These are phyloP conservation scores for Euryodendron excelsum DNA, from an alignment of 148 eudicot species.

Conservation along the genomic window DNA sequence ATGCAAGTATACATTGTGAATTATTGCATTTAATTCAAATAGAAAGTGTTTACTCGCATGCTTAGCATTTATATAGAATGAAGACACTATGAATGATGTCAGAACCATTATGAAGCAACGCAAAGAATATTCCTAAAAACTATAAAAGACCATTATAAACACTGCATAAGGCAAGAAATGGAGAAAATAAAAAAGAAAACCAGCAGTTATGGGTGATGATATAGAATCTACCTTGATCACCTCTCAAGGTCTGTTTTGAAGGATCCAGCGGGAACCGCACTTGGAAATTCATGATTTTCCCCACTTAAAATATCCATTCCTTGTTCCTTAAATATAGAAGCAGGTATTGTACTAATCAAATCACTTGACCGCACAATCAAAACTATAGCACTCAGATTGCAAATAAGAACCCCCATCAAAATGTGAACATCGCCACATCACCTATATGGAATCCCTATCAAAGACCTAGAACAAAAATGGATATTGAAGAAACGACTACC, in stretches of 20 bases:
- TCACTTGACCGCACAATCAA: not conserved
- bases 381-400: not conserved
- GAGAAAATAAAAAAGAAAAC: not conserved
- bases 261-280: conserved; percentile 60
- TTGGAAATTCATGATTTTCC: conserved; percentile 44
- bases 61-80: not conserved
- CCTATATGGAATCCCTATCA: not conserved
- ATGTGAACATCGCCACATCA: conserved; percentile 1
- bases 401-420: not conserved
- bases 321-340: conserved; percentile 40
- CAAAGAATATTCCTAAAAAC: no score
- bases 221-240: conserved; percentile 28
- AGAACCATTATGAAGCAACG: not conserved
- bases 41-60: not conserved
- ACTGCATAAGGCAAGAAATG: not conserved
- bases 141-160: not conserved
- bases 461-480: not conserved
- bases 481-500: conserved; percentile 33
- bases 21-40: not conserved
- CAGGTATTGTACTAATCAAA: not conserved
- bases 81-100: conserved; percentile 1
- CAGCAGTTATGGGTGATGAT: not conserved
- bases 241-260: conserved; percentile 51
- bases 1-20: not conserved
- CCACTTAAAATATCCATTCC: conserved; percentile 44